A percentile compares a stretch with the other conserved stretches of the same genome.
Conservation (phyloP, 768 basidiomycete genomes). For the Lanmaoa pseudosensibilis region DNA sequence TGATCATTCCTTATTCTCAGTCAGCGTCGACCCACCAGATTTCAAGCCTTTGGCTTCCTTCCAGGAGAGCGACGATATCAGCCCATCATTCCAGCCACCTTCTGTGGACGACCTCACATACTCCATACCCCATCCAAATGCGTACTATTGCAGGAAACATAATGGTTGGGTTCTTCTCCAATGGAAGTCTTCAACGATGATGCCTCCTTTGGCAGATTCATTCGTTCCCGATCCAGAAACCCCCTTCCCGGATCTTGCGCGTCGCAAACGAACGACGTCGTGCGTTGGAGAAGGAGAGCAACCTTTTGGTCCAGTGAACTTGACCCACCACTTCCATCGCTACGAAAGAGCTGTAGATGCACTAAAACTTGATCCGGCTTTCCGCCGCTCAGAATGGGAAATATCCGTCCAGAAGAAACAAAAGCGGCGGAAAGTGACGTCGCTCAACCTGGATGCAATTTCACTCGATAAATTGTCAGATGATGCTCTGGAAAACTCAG, state of each 20-base stretch:
- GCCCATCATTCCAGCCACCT: constrained; percentile 38
- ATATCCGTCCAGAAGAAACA: constrained; percentile 49
- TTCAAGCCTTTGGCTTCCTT: constrained; percentile 19
- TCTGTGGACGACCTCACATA: constrained; percentile 64
- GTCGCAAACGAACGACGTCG: constrained; percentile 47
- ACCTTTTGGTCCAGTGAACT: constrained; percentile 47
- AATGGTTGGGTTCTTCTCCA: constrained; percentile 79
- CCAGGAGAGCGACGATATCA: constrained; percentile 18
- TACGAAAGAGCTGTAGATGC: constrained; percentile 72
- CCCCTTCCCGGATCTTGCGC: constrained; percentile 55
- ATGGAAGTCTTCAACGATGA: constrained; percentile 62
- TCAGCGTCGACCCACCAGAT: constrained; percentile 44
- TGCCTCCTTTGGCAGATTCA: constrained; percentile 60
- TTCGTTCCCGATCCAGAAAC: constrained; percentile 43
- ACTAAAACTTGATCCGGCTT: constrained; percentile 62
- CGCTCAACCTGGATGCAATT: constrained; percentile 34
- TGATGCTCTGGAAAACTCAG: constrained; percentile 33
- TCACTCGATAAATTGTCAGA: constrained; percentile 27
- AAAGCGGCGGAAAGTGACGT: constrained; percentile 51
- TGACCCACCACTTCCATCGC: constrained; percentile 80
- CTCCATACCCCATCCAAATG: constrained; percentile 77
- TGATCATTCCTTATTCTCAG: constrained; percentile 68
- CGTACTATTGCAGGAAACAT: constrained; percentile 79
- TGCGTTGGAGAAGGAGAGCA: constrained; percentile 57
- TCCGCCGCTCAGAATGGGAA: constrained; percentile 61